These are phyloP conservation scores for Sporobolus alterniflorus DNA, from an alignment of 202 grass and related monocot species.

Conservation along the genomic window DNA sequence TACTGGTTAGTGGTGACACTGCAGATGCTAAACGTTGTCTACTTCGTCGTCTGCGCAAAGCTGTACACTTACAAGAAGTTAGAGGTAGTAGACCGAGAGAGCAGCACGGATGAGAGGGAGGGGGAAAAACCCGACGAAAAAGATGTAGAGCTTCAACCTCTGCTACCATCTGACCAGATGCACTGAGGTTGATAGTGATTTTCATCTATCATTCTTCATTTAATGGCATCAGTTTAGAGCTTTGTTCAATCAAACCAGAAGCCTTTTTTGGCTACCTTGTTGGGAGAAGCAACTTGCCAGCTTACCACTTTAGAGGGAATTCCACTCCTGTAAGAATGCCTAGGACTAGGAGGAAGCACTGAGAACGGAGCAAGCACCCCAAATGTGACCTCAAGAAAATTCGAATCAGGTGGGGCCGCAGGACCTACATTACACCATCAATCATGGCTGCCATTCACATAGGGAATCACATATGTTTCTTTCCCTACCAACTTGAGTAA, in stretches of 20 bases:
- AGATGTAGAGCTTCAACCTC: constrained; percentile 42
- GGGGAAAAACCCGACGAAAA: constrained; percentile 13
- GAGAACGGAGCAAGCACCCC: no score
- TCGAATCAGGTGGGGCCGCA: no score
- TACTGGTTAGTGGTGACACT: constrained; percentile 73
- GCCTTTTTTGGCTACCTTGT: background rate
- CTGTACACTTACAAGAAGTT: constrained; percentile 75
- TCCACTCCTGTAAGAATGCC: no score
- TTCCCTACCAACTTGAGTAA: no score
- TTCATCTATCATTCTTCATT: background rate
- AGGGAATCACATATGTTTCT: no score
- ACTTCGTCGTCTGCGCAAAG: constrained; percentile 67
- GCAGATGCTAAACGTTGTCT: constrained; percentile 61
- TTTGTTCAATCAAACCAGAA: background rate
- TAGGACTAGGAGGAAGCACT: no score
- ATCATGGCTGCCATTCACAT: no score
- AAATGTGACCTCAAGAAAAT: no score
- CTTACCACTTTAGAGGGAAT: no score
- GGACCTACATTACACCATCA: no score
- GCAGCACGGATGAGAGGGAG: background rate
- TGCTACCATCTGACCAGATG: background rate
- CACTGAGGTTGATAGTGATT: background rate
- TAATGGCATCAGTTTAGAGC: background rate
- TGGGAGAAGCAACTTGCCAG: background rate
- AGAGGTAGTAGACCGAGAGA: constrained; percentile 39